These are phyloP conservation scores for Scortechinia acanthostroma DNA, from an alignment of 2,329 filamentous ascomycete genomes.

Conservation along the genomic window DNA sequence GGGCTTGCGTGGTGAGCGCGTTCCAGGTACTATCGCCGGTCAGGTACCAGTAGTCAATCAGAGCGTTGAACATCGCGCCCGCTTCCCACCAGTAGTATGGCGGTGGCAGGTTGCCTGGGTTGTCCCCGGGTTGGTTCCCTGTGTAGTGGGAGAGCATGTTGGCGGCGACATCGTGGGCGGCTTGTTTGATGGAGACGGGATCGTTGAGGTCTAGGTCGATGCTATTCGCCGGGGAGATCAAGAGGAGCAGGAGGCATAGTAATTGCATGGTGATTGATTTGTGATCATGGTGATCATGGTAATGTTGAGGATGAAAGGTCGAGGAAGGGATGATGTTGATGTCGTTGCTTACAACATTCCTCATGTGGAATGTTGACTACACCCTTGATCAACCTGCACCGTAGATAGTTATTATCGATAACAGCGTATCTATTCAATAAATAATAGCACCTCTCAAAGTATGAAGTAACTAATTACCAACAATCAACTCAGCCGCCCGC, in stretches of 20 bases:
- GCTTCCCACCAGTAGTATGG: conserved; percentile 68
- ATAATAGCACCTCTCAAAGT: too few species aligned
- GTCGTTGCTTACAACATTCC: too few species aligned
- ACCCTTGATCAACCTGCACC: too few species aligned
- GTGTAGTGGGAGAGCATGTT: conserved; percentile 59
- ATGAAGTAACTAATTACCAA: too few species aligned
- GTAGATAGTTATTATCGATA: too few species aligned
- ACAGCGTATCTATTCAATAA: too few species aligned
- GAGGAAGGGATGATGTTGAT: too few species aligned
- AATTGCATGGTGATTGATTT: background rate
- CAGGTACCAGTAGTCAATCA: conserved; percentile 65
- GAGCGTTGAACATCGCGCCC: conserved; percentile 58
- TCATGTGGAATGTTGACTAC: too few species aligned
- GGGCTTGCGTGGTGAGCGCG: conserved; percentile 44
- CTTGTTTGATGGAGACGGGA: conserved; percentile 44
- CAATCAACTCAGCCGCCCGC: background rate
- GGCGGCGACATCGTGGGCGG: conserved; percentile 50
- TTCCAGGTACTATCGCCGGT: conserved; percentile 59
- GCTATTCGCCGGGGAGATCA: conserved; percentile 14
- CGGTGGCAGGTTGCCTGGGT: conserved; percentile 44
- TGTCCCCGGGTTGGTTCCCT: conserved; percentile 47
- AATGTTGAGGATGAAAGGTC: too few species aligned
- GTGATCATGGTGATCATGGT: too few species aligned
- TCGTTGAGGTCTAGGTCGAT: conserved; percentile 8
- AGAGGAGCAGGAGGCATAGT: too few species aligned